Evolutionary conservation across 192 early-diverging fungal species (phyloP), one percentile per base, ranked within the genome.

Genomic region (Rhizophagus sp.): DNA sequence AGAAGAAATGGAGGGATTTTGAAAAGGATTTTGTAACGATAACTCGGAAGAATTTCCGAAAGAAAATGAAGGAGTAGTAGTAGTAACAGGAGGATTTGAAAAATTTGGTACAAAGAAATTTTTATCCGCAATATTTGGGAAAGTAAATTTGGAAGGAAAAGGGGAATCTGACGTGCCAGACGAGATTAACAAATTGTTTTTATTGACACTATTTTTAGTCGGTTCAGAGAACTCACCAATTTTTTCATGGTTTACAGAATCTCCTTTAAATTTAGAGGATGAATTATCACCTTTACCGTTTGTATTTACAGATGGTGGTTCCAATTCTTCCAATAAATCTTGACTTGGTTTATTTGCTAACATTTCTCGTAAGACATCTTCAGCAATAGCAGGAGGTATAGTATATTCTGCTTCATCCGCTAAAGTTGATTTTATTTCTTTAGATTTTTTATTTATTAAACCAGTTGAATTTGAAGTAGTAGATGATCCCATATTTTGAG

Each of bases 81-180:
- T 7, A 8, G 66, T 70, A 57, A 68, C 30, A 61, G 33, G 13
- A 19, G 33, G 15, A 39, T 33, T 70, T 44, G 68, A 47, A 71
- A 79, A 79, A 71, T 79, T 79, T 36, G 78, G 78, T 27, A 70
- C 36, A 71, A 79, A 79, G 33, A 79, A 79, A 71, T 79, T 79
- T 62, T 79, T 79, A 17, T 79, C 78, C 39, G 66, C 78, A 25
- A 79, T 79, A 79, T 79, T 79, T 27, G 78, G 78, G 57, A 79
- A 79, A 62, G 66, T 61, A 25, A 79, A 79, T 79, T 79, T 79
- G 4, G 78, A 71, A 57, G 78, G 78, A 19, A 79, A 79, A 71
- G 47, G 50, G 67, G 78, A 34, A 61, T 79, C 78, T 79, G 33
- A 62, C 61, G 34, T 70, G 39, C 44, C 41, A 77, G 63, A 77